phyloP scores from a whole-genome alignment of 2,329 filamentous ascomycete species.

The Monilinia aucupariae region DNA sequence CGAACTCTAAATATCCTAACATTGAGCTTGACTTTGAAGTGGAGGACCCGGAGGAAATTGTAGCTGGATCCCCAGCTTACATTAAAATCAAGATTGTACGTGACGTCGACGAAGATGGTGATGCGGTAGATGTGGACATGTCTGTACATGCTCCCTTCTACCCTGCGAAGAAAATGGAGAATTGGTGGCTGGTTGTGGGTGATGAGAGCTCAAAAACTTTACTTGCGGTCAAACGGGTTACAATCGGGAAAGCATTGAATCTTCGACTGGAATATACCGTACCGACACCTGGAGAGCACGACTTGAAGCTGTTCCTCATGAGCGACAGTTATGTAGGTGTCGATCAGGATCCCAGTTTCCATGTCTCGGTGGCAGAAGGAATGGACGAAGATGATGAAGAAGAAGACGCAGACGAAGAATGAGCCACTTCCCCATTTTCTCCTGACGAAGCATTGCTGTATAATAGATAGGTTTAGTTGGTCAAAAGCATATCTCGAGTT shows the following conservation, averaged over 20 bases:
- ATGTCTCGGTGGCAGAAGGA: slow-evolving; percentile 77
- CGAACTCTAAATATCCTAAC: slow-evolving; percentile 93
- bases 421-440: slow-evolving; percentile 21
- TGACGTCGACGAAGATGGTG: slow-evolving; percentile 68
- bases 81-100: slow-evolving; percentile 80
- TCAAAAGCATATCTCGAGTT: slow-evolving; percentile 22
- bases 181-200: slow-evolving; percentile 96
- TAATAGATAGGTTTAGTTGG: slow-evolving; percentile 33
- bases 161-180: slow-evolving; percentile 85
- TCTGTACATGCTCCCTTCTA: slow-evolving; percentile 95
- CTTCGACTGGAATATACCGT: slow-evolving; percentile 84
- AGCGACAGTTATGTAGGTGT: slow-evolving; percentile 96
- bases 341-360: slow-evolving; percentile 90
- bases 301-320: slow-evolving; percentile 90
- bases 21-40: slow-evolving; percentile 86
- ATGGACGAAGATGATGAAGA: slow-evolving; percentile 93
- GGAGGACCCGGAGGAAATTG: slow-evolving; percentile 73
- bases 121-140: slow-evolving; percentile 64
- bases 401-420: slow-evolving; percentile 35
- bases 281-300: slow-evolving; percentile 74
- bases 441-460: slow-evolving; percentile 30
- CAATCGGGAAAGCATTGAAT: slow-evolving; percentile 72
- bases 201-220: slow-evolving; percentile 85
- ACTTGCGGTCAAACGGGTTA: slow-evolving; percentile 90
- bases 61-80: slow-evolving; percentile 73